Evolutionary conservation across 2,329 filamentous ascomycete species (phyloP), one percentile per base, ranked within the genome.

Genomic region (Phialophora verrucosa): DNA sequence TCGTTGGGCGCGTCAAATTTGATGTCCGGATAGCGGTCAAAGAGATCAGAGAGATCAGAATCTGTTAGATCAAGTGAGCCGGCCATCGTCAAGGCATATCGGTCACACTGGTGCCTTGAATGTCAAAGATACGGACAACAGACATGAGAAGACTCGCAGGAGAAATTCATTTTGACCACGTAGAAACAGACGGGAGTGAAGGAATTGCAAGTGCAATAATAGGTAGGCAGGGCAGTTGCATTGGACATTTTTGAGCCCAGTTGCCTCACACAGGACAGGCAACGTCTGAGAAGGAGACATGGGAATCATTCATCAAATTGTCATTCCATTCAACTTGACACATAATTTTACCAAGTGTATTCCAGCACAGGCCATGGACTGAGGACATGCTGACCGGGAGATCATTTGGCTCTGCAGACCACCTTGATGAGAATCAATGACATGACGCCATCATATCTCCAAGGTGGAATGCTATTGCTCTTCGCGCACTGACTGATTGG

Each of bases 401-500:
- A 42, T 57, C 20, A 50, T 62, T 60, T 62, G 68, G 65, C 68
- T 50, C 44, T 66, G 61, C 65, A 68, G 42, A 59, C 62, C 57
- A 55, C 68, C 54, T 51, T 51, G 10, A 35, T 64, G 35, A 49
- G 60, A 66, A 62, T 49, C 60, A 35, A 65, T 51, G 62, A 60
- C 69, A 72, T 71, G 61, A 72, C 69, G 69, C 65, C 64, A 31
- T 63, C 35, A 31, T 23, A 61, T 55, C 59, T 62, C 47, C 50
- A 31, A 49, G 59, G 62, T 61, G 65, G 63, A 64, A 64, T 59
- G 67, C 65, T 65, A 54, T 71, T 65, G 58, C 47, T 73, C 68
- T 73, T 70, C 70, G 71, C 71, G 38, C 69, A 70, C 32, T 68
- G 71, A 73, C 71, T 73, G 61, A 73, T 72, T 70, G 69, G 69